phyloP scores from a whole-genome alignment of 768 basidiomycete genomes.

The Leccinum arenicola region DNA sequence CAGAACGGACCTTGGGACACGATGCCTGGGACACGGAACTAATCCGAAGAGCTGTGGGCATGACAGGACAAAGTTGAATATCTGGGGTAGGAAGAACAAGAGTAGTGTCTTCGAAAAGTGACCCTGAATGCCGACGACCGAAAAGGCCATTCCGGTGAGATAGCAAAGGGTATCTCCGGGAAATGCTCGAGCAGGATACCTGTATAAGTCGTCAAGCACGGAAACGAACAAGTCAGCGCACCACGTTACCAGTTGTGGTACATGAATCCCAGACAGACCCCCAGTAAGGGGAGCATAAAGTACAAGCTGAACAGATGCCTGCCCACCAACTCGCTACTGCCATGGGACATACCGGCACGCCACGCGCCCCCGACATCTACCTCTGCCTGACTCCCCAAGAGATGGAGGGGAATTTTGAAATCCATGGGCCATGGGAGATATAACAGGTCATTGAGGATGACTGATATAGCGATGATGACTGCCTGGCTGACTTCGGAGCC shows the following conservation, averaged over 20 bases:
- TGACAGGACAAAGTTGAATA: conserved; percentile 95
- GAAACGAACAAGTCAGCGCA: background rate
- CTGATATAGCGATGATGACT: conserved; percentile 85
- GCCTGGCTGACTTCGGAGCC: conserved; percentile 95
- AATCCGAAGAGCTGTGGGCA: conserved; percentile 94
- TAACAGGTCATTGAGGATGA: conserved; percentile 88
- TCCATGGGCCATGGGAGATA: conserved; percentile 89
- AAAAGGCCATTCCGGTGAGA: conserved; percentile 97
- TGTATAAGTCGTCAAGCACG: conserved; percentile 30
- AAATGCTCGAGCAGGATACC: conserved; percentile 95
- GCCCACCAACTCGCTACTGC: conserved; percentile 83
- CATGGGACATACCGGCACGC: conserved; percentile 83
- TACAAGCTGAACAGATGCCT: conserved; percentile 95
- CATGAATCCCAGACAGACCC: conserved; percentile 85
- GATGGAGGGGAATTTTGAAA: conserved; percentile 68
- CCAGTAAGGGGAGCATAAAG: conserved; percentile 94
- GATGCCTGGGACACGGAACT: conserved; percentile 91
- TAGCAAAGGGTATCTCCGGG: conserved; percentile 98
- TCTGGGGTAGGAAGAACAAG: conserved; percentile 95
- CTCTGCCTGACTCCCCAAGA: conserved; percentile 63
- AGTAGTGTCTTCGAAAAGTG: conserved; percentile 97
- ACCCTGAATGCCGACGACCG: conserved; percentile 94
- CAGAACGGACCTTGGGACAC: conserved; percentile 74
- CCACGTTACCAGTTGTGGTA: conserved; percentile 90
- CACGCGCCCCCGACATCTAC: conserved; percentile 76